Conservation (phyloP, 2,329 filamentous ascomycete genomes). For the Xylaria hypoxylon region DNA sequence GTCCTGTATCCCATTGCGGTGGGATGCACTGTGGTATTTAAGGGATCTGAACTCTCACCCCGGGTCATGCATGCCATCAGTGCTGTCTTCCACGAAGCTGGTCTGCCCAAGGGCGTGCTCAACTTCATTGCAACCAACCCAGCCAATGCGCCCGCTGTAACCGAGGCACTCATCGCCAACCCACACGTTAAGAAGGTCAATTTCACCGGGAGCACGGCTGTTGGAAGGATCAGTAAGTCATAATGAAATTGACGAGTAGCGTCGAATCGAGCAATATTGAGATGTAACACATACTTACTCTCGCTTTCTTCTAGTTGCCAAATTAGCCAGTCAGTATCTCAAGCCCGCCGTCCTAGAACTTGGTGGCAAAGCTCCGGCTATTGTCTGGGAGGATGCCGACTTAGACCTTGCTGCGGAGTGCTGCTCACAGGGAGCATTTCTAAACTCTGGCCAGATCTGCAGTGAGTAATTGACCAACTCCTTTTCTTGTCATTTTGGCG, state of each 20-base stretch:
- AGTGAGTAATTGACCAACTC: constrained; percentile 46
- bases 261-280: background rate
- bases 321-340: constrained; percentile 70
- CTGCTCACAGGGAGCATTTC: constrained; percentile 69
- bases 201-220: constrained; percentile 75
- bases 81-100: constrained; percentile 70
- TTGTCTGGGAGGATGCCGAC: constrained; percentile 76
- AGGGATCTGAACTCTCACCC: constrained; percentile 70
- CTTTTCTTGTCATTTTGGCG: background rate
- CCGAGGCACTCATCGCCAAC: constrained; percentile 70
- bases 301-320: constrained; percentile 57
- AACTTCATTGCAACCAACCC: constrained; percentile 72
- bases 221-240: constrained; percentile 66
- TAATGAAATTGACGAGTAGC: background rate
- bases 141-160: constrained; percentile 68
- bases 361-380: constrained; percentile 75
- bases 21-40: constrained; percentile 73
- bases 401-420: constrained; percentile 70
- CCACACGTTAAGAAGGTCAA: constrained; percentile 73
- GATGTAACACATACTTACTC: constrained; percentile 13
- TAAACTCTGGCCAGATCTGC: constrained; percentile 74
- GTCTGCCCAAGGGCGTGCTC: constrained; percentile 72
- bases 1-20: constrained; percentile 71
- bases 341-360: constrained; percentile 77
- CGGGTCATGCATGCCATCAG: constrained; percentile 67